Base-by-base conservation (phyloP, 169 alveolate species). In the Blepharisma undulans region DNA sequence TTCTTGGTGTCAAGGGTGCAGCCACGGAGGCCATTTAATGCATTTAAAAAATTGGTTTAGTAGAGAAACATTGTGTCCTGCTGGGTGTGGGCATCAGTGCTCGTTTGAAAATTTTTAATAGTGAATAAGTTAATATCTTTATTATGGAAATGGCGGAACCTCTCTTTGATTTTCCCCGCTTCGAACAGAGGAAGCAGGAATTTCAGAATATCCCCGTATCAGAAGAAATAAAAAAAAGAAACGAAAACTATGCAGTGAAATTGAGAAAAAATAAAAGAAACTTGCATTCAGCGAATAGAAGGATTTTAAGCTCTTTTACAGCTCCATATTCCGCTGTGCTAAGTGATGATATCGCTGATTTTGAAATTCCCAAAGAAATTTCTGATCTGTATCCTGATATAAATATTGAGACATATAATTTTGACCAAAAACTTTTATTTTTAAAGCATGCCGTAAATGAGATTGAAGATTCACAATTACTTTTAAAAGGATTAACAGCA, bases 51-150 rank as follows among this genome's bases (percentile, higher is more conserved):
- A 27, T 25, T 86, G 90, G 90, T 86, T 86, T 72, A 25, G 72
- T 22, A 72, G 32, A 19, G 30, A 86, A 22, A n/a, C 32, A 19
- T 22, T 19, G 22, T 86, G 90, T 32, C 90, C 90, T 72, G 30
- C 90, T 66, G 90, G 90, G 16, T 86, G 90, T 32, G 90, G 90
- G 29, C 90, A 86, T 72, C 66, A 66, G 14, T 86, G 90, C 76
- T 48, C 66, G 12, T 48, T 48, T 48, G 66, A 48, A 48, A 48
- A 48, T 48, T 48, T 48, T 48, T 48, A 48, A 48, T 48, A 48
- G 66, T 48, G 66, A 48, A 48, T 48, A 48, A 48, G 66, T 48
- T 48, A 48, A 48, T 48, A 48, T 48, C 66, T 48, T 48, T 48
- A 48, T 10, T 48, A 48, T 48, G 66, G 66, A 48, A 48, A 48